phyloP scores from a whole-genome alignment of 2,329 filamentous ascomycete genomes.

The Pseudogymnoascus sp. region DNA sequence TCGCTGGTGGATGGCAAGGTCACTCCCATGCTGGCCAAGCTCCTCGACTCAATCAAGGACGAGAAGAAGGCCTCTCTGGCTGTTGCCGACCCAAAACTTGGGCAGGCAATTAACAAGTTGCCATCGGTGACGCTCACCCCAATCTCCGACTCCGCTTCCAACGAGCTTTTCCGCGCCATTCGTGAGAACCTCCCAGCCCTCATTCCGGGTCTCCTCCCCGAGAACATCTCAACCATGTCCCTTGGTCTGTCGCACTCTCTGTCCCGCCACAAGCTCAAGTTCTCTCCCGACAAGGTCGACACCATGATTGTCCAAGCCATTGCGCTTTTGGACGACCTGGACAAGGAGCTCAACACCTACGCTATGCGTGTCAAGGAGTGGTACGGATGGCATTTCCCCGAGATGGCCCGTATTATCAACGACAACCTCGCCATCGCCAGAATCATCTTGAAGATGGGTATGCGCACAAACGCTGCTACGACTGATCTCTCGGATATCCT shows the following conservation, averaged over 20 bases:
- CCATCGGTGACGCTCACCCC: slow-evolving; percentile 78
- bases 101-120: slow-evolving; percentile 84
- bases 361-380: slow-evolving; percentile 99
- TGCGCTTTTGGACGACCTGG: slow-evolving; percentile 84
- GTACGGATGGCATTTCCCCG: slow-evolving; percentile 99
- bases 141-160: slow-evolving; percentile 71
- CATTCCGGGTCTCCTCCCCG: slow-evolving; percentile 76
- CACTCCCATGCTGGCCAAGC: slow-evolving; percentile 70
- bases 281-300: slow-evolving; percentile 96
- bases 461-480: slow-evolving; percentile 69
- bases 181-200: slow-evolving; percentile 83
- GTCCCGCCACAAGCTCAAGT: slow-evolving; percentile 96
- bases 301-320: slow-evolving; percentile 99
- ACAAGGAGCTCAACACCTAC: slow-evolving; percentile 98
- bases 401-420: slow-evolving; percentile 93
- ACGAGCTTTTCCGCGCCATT: slow-evolving; percentile 90
- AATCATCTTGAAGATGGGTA: slow-evolving; percentile 81
- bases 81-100: slow-evolving; percentile 87
- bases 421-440: slow-evolving; percentile 93
- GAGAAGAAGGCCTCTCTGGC: slow-evolving; percentile 96
- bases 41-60: slow-evolving; percentile 86
- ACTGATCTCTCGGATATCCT: slow-evolving; percentile 82
- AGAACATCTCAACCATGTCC: slow-evolving; percentile 88
- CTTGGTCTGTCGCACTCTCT: slow-evolving; percentile 95
- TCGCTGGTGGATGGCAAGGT: slow-evolving; percentile 90